phyloP scores from a whole-genome alignment of 345 rosid genomes.

The Ceriops tagal region DNA sequence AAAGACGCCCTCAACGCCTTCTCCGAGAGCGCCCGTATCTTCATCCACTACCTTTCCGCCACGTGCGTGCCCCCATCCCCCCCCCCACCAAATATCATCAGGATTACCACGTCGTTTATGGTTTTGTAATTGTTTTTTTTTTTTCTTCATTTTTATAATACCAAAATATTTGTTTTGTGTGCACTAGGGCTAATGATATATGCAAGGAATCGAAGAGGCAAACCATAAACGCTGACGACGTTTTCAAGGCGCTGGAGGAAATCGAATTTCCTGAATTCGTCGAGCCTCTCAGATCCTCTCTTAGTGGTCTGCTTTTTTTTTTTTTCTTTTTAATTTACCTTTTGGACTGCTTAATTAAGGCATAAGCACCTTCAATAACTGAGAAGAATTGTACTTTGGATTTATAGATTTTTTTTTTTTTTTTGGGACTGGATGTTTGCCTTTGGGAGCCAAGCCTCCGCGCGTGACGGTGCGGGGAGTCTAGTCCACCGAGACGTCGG shows the following conservation, averaged over 20 bases:
- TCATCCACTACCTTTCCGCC: conserved; percentile 73
- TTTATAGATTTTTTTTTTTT: too few species aligned
- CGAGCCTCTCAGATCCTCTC: conserved; percentile 55
- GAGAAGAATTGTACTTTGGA: too few species aligned
- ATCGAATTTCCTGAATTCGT: conserved; percentile 58
- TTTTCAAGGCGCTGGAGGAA: conserved; percentile 54
- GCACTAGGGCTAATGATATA: conserved; percentile 59
- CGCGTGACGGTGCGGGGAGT: too few species aligned
- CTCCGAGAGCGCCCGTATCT: conserved; percentile 67
- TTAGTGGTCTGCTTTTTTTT: conserved; percentile 34
- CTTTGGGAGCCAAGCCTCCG: too few species aligned
- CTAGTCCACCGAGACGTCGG: too few species aligned
- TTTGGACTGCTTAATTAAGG: too few species aligned
- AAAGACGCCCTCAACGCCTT: conserved; percentile 63
- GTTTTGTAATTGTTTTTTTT: neutral
- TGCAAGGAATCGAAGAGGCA: conserved; percentile 72
- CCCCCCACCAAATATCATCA: too few species aligned
- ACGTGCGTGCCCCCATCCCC: conserved; percentile 41
- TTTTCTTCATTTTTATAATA: neutral
- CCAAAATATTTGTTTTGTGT: neutral
- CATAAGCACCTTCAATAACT: too few species aligned
- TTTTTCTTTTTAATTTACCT: neutral
- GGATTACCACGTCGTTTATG: too few species aligned
- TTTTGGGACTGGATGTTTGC: too few species aligned
- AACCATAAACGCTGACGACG: conserved; percentile 58